These are phyloP conservation scores for Athelia sp. DNA, from an alignment of 1,284 basidiomycete species.

Conservation along the genomic window DNA sequence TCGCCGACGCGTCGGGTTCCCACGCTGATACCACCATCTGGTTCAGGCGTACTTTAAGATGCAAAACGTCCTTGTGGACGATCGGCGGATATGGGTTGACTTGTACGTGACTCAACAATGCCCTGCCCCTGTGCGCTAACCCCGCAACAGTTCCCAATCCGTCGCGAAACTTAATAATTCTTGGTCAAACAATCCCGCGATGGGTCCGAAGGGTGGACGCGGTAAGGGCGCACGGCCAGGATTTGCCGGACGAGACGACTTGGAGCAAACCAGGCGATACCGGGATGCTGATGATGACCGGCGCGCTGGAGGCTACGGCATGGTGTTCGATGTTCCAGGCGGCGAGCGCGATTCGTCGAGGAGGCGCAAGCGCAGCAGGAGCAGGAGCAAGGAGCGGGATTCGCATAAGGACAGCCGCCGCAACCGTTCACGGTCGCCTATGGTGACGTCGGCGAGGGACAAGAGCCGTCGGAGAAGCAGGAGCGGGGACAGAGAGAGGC, in stretches of 20 bases:
- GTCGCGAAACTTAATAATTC: conserved; percentile 70
- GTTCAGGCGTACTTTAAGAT: conserved; percentile 95
- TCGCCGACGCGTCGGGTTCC: conserved; percentile 1
- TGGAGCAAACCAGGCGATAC: conserved; percentile 66
- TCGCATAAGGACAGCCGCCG: conserved; percentile 13
- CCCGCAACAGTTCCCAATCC: conserved; percentile 71
- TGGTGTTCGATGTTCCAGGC: conserved; percentile 69
- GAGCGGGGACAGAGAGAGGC: conserved; percentile 1
- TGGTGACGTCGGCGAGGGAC: conserved; percentile 1
- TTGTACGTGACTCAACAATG: conserved; percentile 51
- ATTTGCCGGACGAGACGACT: conserved; percentile 67
- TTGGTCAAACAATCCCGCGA: conserved; percentile 73
- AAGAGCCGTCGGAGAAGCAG: conserved; percentile 7
- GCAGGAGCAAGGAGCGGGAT: conserved; percentile 28
- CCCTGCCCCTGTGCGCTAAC: conserved; percentile 12
- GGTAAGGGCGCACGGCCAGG: conserved; percentile 30
- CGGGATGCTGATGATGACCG: conserved; percentile 37
- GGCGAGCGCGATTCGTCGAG: conserved; percentile 8
- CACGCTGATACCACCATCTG: conserved; percentile 4
- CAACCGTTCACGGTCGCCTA: conserved; percentile 19
- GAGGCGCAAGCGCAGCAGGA: conserved; percentile 31
- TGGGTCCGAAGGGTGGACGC: conserved; percentile 37
- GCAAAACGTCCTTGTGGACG: conserved; percentile 99
- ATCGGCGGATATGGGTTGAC: conserved; percentile 98
- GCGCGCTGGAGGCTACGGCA: conserved; percentile 42